phyloP scores from a whole-genome alignment of 495 filamentous ascomycete genomes.

The Neurospora sp. region DNA sequence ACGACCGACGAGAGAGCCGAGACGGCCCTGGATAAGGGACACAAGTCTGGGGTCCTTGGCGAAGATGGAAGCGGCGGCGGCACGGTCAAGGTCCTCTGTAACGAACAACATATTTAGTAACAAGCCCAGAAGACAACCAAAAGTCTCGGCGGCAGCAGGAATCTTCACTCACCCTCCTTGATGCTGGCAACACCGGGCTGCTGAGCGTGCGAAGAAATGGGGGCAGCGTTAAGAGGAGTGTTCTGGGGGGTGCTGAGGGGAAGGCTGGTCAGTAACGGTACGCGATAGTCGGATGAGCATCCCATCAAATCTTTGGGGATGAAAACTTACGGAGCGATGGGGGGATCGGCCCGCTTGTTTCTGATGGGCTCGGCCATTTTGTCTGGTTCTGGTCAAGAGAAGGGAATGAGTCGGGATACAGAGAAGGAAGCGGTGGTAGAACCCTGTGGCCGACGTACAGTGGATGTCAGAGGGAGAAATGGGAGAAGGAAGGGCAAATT shows the following conservation, averaged over 20 bases:
- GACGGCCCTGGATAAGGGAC: slow-evolving; percentile 93
- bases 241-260: slow-evolving; percentile 80
- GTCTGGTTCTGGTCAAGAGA: slow-evolving; percentile 9
- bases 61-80: slow-evolving; percentile 79
- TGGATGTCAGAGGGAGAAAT: slow-evolving; percentile 1
- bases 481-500: not conserved
- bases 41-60: slow-evolving; percentile 88
- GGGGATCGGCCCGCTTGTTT: slow-evolving; percentile 77
- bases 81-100: slow-evolving; percentile 82
- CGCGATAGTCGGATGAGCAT: not conserved
- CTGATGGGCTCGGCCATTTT: slow-evolving; percentile 84
- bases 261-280: slow-evolving; percentile 16
- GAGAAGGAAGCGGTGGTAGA: not conserved
- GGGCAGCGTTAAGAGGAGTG: slow-evolving; percentile 86
- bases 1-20: slow-evolving; percentile 83
- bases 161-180: slow-evolving; percentile 70
- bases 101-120: slow-evolving; percentile 4
- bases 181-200: slow-evolving; percentile 92
- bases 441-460: not conserved
- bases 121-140: not conserved
- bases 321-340: slow-evolving; percentile 61
- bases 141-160: slow-evolving; percentile 17
- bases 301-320: not conserved
- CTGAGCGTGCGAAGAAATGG: slow-evolving; percentile 95
- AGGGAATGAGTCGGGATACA: not conserved